These are phyloP conservation scores for Xanthoparmelia taractica DNA, from an alignment of 495 filamentous ascomycete species.

Conservation along the genomic window DNA sequence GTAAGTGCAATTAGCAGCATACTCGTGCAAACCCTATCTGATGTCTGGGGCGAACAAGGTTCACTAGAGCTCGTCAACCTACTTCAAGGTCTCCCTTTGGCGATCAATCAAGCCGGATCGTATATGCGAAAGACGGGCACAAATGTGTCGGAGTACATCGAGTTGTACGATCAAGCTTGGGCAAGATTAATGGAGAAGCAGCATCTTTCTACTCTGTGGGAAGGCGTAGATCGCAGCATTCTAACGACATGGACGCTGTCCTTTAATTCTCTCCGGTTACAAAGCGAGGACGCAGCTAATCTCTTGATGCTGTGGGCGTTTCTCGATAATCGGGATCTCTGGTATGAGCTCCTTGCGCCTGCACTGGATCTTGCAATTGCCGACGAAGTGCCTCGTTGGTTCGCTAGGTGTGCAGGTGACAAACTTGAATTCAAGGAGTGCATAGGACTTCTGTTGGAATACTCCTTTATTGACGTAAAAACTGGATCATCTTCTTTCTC, in stretches of 20 bases:
- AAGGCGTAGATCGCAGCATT: not conserved
- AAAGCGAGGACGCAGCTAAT: slow-evolving; percentile 28
- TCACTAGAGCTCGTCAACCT: not conserved
- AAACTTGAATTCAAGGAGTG: slow-evolving; percentile 2
- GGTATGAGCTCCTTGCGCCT: slow-evolving; percentile 25
- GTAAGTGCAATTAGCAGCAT: not conserved
- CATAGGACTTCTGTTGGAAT: slow-evolving; percentile 7
- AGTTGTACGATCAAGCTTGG: not conserved
- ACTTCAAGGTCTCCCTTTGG: slow-evolving; percentile 1
- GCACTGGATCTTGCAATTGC: slow-evolving; percentile 1
- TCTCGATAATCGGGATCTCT: slow-evolving; percentile 31
- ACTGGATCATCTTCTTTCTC: slow-evolving; percentile 31
- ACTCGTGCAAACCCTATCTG: not conserved
- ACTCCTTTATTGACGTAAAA: slow-evolving; percentile 5
- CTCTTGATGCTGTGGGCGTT: slow-evolving; percentile 34
- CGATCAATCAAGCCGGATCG: not conserved
- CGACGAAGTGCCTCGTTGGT: not conserved
- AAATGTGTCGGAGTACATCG: not conserved
- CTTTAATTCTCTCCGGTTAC: slow-evolving; percentile 26
- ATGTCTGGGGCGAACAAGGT: not conserved
- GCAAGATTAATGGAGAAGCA: not conserved
- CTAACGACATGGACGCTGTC: slow-evolving; percentile 16
- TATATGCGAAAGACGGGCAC: not conserved
- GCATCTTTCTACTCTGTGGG: not conserved
- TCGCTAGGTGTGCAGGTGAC: not conserved